These are phyloP conservation scores for Bonia amplexicaulis DNA, from an alignment of 176 grass and related monocot genomes.

Conservation along the genomic window DNA sequence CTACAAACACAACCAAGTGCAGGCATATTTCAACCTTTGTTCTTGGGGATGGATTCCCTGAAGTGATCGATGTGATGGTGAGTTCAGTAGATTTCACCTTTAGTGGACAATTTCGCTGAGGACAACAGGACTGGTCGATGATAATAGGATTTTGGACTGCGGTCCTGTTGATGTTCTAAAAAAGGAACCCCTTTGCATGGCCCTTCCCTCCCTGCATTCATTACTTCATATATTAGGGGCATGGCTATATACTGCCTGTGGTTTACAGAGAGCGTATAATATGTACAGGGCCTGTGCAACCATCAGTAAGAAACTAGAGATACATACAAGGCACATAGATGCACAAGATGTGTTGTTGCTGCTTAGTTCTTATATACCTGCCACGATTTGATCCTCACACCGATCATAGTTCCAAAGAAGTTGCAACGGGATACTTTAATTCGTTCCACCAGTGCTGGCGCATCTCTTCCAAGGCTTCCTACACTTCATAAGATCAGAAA, in stretches of 20 bases:
- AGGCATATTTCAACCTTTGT: conserved; percentile 3
- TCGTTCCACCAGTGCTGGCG: conserved; percentile 25
- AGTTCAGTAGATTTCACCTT: conserved; percentile 24
- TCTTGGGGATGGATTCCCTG: neutral
- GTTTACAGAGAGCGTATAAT: neutral
- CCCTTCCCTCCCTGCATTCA: conserved; percentile 61
- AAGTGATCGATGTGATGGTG: neutral
- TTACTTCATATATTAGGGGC: neutral
- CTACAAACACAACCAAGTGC: conserved; percentile 24
- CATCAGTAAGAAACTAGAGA: neutral
- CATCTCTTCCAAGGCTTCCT: conserved; percentile 52
- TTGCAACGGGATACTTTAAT: conserved; percentile 44
- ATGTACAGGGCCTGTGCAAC: neutral
- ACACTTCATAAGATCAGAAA: conserved; percentile 31
- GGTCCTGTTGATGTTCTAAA: conserved; percentile 43
- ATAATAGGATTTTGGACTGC: conserved; percentile 41
- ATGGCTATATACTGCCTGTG: neutral
- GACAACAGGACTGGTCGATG: conserved; percentile 63
- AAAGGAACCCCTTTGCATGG: conserved; percentile 37
- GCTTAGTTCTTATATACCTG: conserved; percentile 32
- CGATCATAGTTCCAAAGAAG: conserved; percentile 40
- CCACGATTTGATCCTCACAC: conserved; percentile 75
- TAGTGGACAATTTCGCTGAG: conserved; percentile 7
- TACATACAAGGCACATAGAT: neutral
- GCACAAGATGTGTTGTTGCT: neutral